A percentile compares a stretch with the other conserved stretches of the same genome.
Evolutionary conservation across 2,329 filamentous ascomycete species (phyloP).

Genomic region (Aaosphaeria arxii): DNA sequence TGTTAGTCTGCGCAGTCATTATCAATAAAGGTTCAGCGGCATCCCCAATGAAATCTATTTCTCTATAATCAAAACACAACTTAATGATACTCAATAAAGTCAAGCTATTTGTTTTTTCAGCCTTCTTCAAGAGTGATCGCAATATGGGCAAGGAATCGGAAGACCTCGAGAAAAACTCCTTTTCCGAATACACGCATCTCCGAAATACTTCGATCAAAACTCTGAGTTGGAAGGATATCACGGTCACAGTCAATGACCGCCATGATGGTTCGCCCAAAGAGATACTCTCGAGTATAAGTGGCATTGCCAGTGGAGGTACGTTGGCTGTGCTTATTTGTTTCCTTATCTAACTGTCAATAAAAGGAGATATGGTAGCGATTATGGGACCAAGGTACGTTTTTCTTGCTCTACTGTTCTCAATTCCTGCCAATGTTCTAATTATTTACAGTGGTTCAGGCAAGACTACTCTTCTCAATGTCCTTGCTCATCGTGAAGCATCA

Average conservation of each 20-base stretch:
- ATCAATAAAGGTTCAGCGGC: no score
- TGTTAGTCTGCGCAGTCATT: no score
- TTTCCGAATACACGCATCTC: slow-evolving; percentile 51
- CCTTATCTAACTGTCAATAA: slow-evolving; percentile 20
- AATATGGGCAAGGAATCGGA: background rate
- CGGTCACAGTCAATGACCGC: slow-evolving; percentile 70
- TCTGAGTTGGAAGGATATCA: slow-evolving; percentile 65
- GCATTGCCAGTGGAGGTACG: slow-evolving; percentile 61
- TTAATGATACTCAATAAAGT: no score
- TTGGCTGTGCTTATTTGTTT: slow-evolving; percentile 20
- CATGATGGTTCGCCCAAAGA: slow-evolving; percentile 61
- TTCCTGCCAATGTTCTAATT: background rate
- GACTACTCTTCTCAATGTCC: slow-evolving; percentile 77
- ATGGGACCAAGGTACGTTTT: slow-evolving; percentile 66
- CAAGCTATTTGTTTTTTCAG: no score
- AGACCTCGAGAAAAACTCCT: slow-evolving; percentile 48
- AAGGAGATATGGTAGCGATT: slow-evolving; percentile 69
- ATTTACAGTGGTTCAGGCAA: slow-evolving; percentile 61
- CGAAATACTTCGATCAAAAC: slow-evolving; percentile 62
- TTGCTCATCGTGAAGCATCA: slow-evolving; percentile 61
- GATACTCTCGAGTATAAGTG: slow-evolving; percentile 63
- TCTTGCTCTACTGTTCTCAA: background rate
- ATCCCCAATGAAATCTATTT: no score
- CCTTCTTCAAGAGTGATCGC: no score
- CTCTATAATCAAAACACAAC: no score